Evolutionary conservation across 805 yeast genomes (phyloP), one percentile per base, ranked within the genome.

Genomic region (Metschnikowia aberdeeniae): DNA sequence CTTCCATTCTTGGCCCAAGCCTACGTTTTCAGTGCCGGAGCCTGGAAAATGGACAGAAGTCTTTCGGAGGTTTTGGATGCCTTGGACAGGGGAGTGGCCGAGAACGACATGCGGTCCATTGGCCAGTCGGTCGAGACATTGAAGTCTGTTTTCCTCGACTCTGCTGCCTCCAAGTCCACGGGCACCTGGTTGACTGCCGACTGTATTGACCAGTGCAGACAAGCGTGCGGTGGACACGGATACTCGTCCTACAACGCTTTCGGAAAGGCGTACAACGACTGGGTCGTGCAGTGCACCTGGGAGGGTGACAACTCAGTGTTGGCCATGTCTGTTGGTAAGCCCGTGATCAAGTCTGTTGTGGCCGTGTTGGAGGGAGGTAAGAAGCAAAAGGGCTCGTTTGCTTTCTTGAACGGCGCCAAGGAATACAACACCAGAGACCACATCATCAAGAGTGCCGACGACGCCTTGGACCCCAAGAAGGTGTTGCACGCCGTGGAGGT

Each of bases 281-380:
- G 58, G 58, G 59, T 53, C 20, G 59, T 55, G 30, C 59, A 55
- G 39, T 55, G 59, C 35, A 55, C 59, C 6, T 55, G 59, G 59
- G 59, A 55, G 29, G 59, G 59, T 29, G 59, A 55, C 53, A 55
- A 55, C 44, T 52, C 56, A 3, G 57, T 55, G 36, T 49, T 55
- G 44, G 55, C 56, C 33, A 52, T 55, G 56, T 52, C 58, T 6
- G 57, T 50, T 11, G 59, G 58, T 4, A 55, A 55, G 49, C 58
- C 56, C 5, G 40, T 55, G 29, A 53, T 53, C 41, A 49, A 51
- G 38, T 48, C 55, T 5, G 57, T 47, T 22, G 37, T 24, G 22
- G 49, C 42, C 5, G 58, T 47, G 9, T 45, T 53, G 55, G 44
- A 46, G 17, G 33, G 36, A 24, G 54, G 50, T 36, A 46, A 45